Conservation (phyloP, 352 stramenopile species). For the Pythium aristosporum region DNA sequence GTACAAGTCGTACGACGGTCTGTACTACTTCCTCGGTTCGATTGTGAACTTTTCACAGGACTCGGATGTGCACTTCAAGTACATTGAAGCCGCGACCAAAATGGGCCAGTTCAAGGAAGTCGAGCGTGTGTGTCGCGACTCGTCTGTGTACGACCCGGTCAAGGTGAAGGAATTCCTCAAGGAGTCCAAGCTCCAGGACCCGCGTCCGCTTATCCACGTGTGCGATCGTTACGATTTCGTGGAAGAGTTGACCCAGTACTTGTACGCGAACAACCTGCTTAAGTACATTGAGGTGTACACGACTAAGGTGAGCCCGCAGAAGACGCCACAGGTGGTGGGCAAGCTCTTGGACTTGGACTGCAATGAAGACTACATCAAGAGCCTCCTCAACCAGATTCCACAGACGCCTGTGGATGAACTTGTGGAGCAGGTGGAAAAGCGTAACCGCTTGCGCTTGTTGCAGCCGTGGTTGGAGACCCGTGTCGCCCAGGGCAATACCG, state of each 20-base stretch:
- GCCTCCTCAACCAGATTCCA: slow-evolving; percentile 97
- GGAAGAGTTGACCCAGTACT: slow-evolving; percentile 99
- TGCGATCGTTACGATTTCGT: slow-evolving; percentile 99
- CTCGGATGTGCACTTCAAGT: slow-evolving; percentile 99
- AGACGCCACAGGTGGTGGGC: slow-evolving; percentile 98
- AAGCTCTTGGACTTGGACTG: slow-evolving; percentile 98
- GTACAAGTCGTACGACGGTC: slow-evolving; percentile 97
- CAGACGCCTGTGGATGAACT: slow-evolving; percentile 97
- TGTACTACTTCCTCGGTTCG: slow-evolving; percentile 99
- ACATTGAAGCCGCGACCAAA: slow-evolving; percentile 99
- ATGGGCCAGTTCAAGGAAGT: slow-evolving; percentile 99
- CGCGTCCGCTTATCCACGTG: slow-evolving; percentile 98
- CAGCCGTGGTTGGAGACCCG: slow-evolving; percentile 99
- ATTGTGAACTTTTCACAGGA: slow-evolving; percentile 99
- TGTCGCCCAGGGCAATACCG: slow-evolving; percentile 98
- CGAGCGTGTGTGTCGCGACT: slow-evolving; percentile 99
- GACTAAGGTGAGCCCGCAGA: slow-evolving; percentile 96
- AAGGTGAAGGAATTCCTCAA: slow-evolving; percentile 99
- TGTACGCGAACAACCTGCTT: slow-evolving; percentile 99
- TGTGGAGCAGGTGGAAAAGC: slow-evolving; percentile 98
- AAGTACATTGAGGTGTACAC: slow-evolving; percentile 99
- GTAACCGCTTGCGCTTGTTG: slow-evolving; percentile 98
- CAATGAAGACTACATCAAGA: slow-evolving; percentile 99
- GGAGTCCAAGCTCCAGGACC: slow-evolving; percentile 98
- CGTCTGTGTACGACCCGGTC: slow-evolving; percentile 98